These are phyloP conservation scores for Ascochyta clinopodiicola DNA, from an alignment of 2,329 filamentous ascomycete genomes.

Conservation along the genomic window DNA sequence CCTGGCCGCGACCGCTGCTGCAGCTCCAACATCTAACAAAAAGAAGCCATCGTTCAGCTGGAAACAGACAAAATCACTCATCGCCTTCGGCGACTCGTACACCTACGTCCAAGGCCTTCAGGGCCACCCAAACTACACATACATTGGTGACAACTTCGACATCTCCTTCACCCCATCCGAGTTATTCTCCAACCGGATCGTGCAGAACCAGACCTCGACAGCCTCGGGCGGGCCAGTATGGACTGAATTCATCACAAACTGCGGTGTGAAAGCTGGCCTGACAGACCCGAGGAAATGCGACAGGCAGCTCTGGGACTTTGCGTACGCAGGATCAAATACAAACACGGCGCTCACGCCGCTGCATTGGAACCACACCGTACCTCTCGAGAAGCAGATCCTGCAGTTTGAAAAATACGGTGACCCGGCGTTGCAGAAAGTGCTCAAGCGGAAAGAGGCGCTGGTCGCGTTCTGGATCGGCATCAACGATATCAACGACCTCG, in stretches of 20 bases:
- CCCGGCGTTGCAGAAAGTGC: conserved; percentile 44
- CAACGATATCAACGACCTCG: conserved; percentile 63
- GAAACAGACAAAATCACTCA: conserved; percentile 28
- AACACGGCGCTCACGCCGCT: conserved; percentile 51
- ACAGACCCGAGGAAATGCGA: conserved; percentile 54
- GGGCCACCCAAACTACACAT: conserved; percentile 60
- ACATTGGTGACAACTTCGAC: conserved; percentile 61
- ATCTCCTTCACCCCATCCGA: conserved; percentile 53
- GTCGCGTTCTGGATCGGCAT: conserved; percentile 63
- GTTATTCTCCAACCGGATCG: conserved; percentile 57
- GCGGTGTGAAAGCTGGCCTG: conserved; percentile 55
- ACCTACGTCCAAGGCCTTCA: conserved; percentile 61
- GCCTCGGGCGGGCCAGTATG: conserved; percentile 63
- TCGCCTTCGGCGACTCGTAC: conserved; percentile 61
- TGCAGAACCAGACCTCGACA: conserved; percentile 57
- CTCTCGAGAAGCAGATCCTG: conserved; percentile 58
- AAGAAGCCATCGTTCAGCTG: conserved; percentile 21
- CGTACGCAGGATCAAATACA: conserved; percentile 62
- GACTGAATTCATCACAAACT: conserved; percentile 61
- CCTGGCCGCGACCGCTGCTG: background rate
- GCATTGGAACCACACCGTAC: conserved; percentile 60
- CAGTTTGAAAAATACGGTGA: conserved; percentile 58
- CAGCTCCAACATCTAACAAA: background rate
- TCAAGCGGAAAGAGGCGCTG: conserved; percentile 51
- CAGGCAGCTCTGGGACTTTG: conserved; percentile 63